phyloP scores from a whole-genome alignment of 2,329 filamentous ascomycete species.

The Penicillium sp. region DNA sequence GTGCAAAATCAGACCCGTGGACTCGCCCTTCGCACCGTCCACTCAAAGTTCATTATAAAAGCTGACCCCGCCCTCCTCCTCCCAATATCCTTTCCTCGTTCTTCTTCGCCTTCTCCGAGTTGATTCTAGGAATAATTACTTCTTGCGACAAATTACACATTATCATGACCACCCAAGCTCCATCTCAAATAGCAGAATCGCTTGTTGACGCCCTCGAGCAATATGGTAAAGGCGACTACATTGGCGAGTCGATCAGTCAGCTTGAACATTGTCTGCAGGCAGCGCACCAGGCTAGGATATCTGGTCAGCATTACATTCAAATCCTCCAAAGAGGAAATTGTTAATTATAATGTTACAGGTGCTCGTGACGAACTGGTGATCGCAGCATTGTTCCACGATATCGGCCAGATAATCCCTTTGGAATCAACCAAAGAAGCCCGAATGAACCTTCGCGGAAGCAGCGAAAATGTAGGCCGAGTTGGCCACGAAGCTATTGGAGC shows the following conservation, averaged over 20 bases:
- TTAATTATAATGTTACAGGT: conserved; percentile 12
- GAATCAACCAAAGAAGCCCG: conserved; percentile 32
- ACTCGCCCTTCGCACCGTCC: not conserved
- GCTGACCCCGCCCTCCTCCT: not conserved
- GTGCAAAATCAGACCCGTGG: not conserved
- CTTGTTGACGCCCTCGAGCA: conserved; percentile 32
- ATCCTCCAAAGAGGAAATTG: not conserved
- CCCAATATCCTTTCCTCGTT: not conserved
- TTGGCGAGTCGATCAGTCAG: conserved; percentile 41
- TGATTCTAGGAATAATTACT: not conserved
- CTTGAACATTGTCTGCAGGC: conserved; percentile 40
- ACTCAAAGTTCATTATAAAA: not conserved
- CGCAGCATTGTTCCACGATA: conserved; percentile 48
- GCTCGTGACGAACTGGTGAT: conserved; percentile 34
- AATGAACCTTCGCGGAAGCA: conserved; percentile 31
- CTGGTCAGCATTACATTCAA: conserved; percentile 16
- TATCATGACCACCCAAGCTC: conserved; percentile 13
- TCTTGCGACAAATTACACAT: not conserved
- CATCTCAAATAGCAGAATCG: conserved; percentile 21
- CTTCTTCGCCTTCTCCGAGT: not conserved
- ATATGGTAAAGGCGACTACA: conserved; percentile 39
- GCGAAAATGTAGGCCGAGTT: conserved; percentile 40
- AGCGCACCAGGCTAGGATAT: conserved; percentile 34
- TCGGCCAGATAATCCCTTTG: conserved; percentile 48
- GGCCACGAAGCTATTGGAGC: conserved; percentile 46